Base-by-base conservation (phyloP, 345 rosid species). In the Pugionium dolabratum region DNA sequence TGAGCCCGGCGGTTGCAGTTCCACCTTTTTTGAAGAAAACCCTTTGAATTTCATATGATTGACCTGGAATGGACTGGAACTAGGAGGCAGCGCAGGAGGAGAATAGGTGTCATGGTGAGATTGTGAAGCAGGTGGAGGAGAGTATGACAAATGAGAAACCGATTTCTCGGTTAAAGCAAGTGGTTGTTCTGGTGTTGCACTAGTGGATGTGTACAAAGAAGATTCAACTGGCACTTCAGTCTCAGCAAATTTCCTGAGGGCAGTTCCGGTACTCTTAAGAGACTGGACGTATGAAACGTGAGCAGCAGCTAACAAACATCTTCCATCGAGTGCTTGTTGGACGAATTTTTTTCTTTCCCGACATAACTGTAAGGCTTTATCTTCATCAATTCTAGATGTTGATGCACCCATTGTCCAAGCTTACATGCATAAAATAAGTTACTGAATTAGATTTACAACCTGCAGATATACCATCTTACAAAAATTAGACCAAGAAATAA, bases 261-360 rank as follows among this genome's bases (percentile, higher is more conserved):
- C 96, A 64, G 73, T 76, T 66, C 95, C 97, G 0, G 92, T 78
- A 59, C 69, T 90, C 73, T 69, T 85, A 35, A 94, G 80, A 8
- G 93, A 84, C 67, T 88, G 86, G 10, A 94, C 79, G 59, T 85
- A 94, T 18, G 81, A 70, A 54, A 84, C 73, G 43, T 94, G 99
- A 68, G 96, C 81, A 34, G 89, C 86, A 3, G 95, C 95, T 44
- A 94, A 79, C 51, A 86, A 82, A 68, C 91, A 88, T 73, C 97
- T 80, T 10, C 97, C 99, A 81, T 94, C 93, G 4, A 94, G 95
- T 37, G 97, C 95, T 79, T 88, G 97, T 73, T 82, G 74, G 9
- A 94, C 87, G 60, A 74, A 86, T 59, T 87, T 90, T 79, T 81
- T 94, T 73, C 99, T 85, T 58, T 88, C 97, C 4, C 93, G 82